A percentile compares a stretch with the other conserved stretches of the same genome.
These are phyloP conservation scores for Penicillium steckii DNA, from an alignment of 495 filamentous ascomycete species.

Conservation along the genomic window DNA sequence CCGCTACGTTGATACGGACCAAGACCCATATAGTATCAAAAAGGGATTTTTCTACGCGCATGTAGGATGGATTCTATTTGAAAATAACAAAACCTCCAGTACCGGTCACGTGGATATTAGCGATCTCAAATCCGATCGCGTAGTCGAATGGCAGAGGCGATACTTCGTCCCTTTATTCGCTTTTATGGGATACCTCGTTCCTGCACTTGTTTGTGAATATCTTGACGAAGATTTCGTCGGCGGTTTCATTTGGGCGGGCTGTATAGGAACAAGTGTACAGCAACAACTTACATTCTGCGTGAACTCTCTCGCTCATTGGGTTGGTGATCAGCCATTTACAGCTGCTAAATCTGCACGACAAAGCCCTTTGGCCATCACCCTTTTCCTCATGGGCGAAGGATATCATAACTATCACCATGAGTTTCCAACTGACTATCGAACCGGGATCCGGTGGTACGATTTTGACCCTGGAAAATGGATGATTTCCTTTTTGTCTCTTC, in stretches of 20 bases:
- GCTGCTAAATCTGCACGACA: slow-evolving; percentile 94
- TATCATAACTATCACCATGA: slow-evolving; percentile 99
- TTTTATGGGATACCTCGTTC: slow-evolving; percentile 80
- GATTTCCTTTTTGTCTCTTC: slow-evolving; percentile 86
- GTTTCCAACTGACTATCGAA: slow-evolving; percentile 94
- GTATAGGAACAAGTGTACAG: slow-evolving; percentile 88
- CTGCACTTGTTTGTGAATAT: slow-evolving; percentile 74
- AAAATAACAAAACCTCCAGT: slow-evolving; percentile 75
- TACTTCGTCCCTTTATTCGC: slow-evolving; percentile 82
- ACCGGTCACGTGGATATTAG: slow-evolving; percentile 92
- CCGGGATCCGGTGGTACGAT: slow-evolving; percentile 91
- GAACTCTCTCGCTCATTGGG: slow-evolving; percentile 96
- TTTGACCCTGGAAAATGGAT: slow-evolving; percentile 96
- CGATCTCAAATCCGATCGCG: slow-evolving; percentile 85
- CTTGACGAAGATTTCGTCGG: slow-evolving; percentile 82
- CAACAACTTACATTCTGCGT: slow-evolving; percentile 98
- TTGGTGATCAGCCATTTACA: slow-evolving; percentile 94
- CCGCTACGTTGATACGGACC: slow-evolving; percentile 95
- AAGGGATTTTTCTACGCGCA: slow-evolving; percentile 95
- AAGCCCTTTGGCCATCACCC: slow-evolving; percentile 71
- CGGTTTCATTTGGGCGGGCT: slow-evolving; percentile 87
- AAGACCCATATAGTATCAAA: slow-evolving; percentile 95
- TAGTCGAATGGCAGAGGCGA: slow-evolving; percentile 88
- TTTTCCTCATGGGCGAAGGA: slow-evolving; percentile 63
- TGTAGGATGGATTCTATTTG: slow-evolving; percentile 85